Percentiles rank a stretch among this genome's conserved stretches.
Conservation (phyloP, 352 stramenopile species). For the Plasmopara muralis region DNA sequence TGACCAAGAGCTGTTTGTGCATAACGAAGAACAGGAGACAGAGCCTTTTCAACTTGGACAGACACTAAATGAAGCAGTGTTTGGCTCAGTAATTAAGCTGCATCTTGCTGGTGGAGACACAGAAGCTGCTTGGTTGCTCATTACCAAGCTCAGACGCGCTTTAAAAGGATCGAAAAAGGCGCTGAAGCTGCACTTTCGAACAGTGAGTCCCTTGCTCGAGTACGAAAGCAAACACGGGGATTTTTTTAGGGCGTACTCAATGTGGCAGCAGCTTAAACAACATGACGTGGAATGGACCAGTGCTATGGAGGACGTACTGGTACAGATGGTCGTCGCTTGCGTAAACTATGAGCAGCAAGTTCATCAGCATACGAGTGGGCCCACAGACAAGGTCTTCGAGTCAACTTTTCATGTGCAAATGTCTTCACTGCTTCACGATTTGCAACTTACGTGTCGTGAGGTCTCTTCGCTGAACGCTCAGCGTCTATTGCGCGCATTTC, state of each 20-base stretch:
- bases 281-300: conserved; percentile 60
- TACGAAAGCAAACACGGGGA: conserved; percentile 35
- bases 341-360: conserved; percentile 20
- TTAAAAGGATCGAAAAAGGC: conserved; percentile 2
- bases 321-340: conserved; percentile 60
- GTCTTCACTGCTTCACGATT: conserved; percentile 45
- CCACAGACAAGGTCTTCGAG: conserved; percentile 2
- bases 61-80: conserved; percentile 56
- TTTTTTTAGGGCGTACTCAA: conserved; percentile 36
- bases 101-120: conserved; percentile 35
- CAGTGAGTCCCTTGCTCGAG: conserved; percentile 54
- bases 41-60: conserved; percentile 37
- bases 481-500: conserved; percentile 38
- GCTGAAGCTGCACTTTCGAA: conserved; percentile 61
- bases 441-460: conserved; percentile 49
- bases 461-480: conserved; percentile 42
- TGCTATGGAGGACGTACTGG: conserved; percentile 64
- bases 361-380: conserved; percentile 8
- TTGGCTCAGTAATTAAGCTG: conserved; percentile 52
- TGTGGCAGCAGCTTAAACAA: conserved; percentile 53
- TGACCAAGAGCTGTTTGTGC: conserved; percentile 33
- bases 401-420: conserved; percentile 47
- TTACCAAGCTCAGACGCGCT: conserved; percentile 30
- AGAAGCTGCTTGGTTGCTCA: conserved; percentile 39
- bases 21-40: conserved; percentile 7